Conservation (phyloP, 2,329 filamentous ascomycete genomes). For the Colletotrichum cereale region DNA sequence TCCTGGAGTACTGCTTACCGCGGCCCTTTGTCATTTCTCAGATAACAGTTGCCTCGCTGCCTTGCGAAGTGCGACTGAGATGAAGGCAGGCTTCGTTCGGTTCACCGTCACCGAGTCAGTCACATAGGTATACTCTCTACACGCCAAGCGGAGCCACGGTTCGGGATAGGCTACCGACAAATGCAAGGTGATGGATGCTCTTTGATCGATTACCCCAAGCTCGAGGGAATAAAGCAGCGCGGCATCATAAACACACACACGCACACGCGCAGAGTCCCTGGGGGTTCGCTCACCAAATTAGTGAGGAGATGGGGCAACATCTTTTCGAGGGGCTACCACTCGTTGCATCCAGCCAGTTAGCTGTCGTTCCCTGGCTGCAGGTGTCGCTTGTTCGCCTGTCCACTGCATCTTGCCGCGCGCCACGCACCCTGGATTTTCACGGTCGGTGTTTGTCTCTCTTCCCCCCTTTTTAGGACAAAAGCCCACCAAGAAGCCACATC, state of each 20-base stretch:
- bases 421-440: background rate
- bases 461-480: background rate
- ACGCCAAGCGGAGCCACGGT: background rate
- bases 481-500: background rate
- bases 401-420: constrained; percentile 34
- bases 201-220: background rate
- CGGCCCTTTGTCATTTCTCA: background rate
- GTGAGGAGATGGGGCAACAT: background rate
- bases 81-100: background rate
- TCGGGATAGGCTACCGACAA: constrained; percentile 32
- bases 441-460: background rate
- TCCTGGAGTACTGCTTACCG: background rate
- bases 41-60: background rate
- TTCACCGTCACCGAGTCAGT: background rate
- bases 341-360: background rate
- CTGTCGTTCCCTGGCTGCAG: background rate
- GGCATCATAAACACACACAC: background rate
- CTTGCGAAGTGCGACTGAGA: background rate
- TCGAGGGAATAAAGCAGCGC: background rate
- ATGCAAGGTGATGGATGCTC: constrained; percentile 26
- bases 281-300: background rate
- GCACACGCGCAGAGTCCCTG: background rate
- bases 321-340: background rate
- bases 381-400: constrained; percentile 6
- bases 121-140: background rate